Evolutionary conservation across 495 filamentous ascomycete genomes (phyloP).

Genomic region (Polyplosphaeria fusca): DNA sequence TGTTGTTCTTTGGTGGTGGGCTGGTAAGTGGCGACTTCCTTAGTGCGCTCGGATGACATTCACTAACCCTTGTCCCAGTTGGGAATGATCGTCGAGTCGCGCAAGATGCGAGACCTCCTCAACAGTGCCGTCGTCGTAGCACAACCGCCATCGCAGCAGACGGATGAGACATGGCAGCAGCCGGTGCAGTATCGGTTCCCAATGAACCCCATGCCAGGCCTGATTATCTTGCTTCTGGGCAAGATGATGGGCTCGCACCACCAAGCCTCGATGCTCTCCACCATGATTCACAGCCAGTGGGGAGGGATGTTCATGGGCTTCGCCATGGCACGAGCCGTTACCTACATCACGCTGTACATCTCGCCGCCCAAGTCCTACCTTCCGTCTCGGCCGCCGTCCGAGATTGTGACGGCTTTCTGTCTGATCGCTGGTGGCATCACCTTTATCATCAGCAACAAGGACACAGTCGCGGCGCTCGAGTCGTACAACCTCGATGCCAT

Average conservation of each 20-base stretch:
- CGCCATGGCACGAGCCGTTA: conserved; percentile 70
- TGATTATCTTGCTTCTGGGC: conserved; percentile 81
- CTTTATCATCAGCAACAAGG: conserved; percentile 85
- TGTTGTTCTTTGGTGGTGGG: conserved; percentile 95
- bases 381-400: conserved; percentile 87
- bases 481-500: conserved; percentile 72
- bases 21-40: conserved; percentile 60
- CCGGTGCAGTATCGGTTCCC: conserved; percentile 71
- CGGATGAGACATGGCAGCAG: conserved; percentile 51
- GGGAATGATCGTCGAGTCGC: conserved; percentile 92
- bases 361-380: conserved; percentile 78
- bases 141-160: conserved; percentile 38
- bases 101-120: conserved; percentile 62
- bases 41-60: conserved; percentile 10
- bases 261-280: conserved; percentile 77
- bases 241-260: conserved; percentile 95
- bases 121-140: conserved; percentile 58
- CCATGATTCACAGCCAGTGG: conserved; percentile 95
- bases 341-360: conserved; percentile 76
- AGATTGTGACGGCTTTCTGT: conserved; percentile 81
- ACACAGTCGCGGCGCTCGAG: conserved; percentile 75
- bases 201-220: conserved; percentile 83
- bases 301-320: conserved; percentile 80
- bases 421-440: conserved; percentile 81
- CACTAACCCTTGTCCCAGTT: conserved; percentile 48